Evolutionary conservation across 768 basidiomycete species (phyloP), one percentile per base, ranked within the genome.

Genomic region (Xerocomus brunneocitrinus): DNA sequence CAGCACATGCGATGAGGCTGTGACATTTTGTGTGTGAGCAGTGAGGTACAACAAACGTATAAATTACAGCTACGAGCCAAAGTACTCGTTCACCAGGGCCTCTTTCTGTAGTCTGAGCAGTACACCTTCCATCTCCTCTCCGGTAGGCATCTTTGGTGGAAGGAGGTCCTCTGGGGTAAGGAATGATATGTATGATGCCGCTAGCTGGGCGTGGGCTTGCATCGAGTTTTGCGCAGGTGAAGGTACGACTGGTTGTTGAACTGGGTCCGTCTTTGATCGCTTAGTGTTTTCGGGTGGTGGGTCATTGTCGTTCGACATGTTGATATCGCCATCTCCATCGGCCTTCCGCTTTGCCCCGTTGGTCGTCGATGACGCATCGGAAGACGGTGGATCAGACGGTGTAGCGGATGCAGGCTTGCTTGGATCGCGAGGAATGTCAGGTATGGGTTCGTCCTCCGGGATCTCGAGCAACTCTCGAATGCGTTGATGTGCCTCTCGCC

Each of bases 11-110:
- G 19, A 39, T 12, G 24, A 41, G 22, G 14, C 5, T 1, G 9
- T 39, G 4, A 19, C 39, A 39, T 22, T 39, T 41, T 24, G 16
- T 7, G 16, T 46, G 34, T 3, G 24, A 38, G n/a, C 38, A 53
- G 35, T 44, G 38, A 44, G 47, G 53, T 50, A 54, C 42, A 57
- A 53, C 40, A 54, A 13, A 50, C 52, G 47, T 42, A 57, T 57
- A 58, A 54, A 49, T 56, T 53, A 61, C 30, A 45, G 32, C 36
- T 56, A 47, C 32, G 56, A 56, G 42, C 81, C 84, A 59, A 81
- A 77, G 58, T 85, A 85, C 67, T 97, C 91, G 62, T 91, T 86
- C 51, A 91, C 81, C 41, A 95, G 69, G 22, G 85, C 85, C 71
- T 84, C 80, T 73, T 95, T 95, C 65, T 87, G 78, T 57, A 93